Evolutionary conservation across 176 grass and related monocot genomes (phyloP).

Genomic region (Pontederia paniculata): DNA sequence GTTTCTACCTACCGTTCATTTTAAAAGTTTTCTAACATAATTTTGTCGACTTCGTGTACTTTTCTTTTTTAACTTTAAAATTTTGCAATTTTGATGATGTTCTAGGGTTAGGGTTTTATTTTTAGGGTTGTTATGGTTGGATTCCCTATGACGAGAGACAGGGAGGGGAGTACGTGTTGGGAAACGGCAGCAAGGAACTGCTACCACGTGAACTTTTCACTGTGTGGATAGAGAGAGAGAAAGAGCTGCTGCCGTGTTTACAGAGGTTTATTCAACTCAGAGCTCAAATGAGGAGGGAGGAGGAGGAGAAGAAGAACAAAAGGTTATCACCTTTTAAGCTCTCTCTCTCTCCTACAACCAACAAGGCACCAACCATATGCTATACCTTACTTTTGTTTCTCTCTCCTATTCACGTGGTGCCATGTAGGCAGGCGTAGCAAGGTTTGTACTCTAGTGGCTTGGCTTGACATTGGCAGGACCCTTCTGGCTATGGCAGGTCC

Average conservation of each 20-base stretch:
- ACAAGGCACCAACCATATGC: no score
- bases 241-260: no score
- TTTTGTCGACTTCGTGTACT: not conserved
- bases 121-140: conserved; percentile 25
- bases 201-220: conserved; percentile 3
- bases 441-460: conserved; percentile 10
- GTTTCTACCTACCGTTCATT: not conserved
- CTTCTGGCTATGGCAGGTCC: not conserved
- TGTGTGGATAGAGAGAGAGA: not conserved
- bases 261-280: no score
- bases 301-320: not conserved
- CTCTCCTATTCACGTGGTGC: conserved; percentile 12
- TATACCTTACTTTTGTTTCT: not conserved
- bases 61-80: not conserved
- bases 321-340: conserved; percentile 2
- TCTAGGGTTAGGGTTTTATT: conserved; percentile 13
- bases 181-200: not conserved
- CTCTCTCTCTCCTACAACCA: not conserved
- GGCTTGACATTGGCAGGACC: not conserved
- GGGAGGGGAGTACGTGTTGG: not conserved
- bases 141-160: conserved; percentile 6
- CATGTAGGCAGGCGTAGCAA: conserved; percentile 1
- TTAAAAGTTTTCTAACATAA: not conserved
- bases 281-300: not conserved
- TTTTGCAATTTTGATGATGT: not conserved